Percentiles rank a stretch among this genome's conserved stretches.
Evolutionary conservation across 139 green algal species (phyloP).

Genomic region (Tetradesmus lagerheimii): DNA sequence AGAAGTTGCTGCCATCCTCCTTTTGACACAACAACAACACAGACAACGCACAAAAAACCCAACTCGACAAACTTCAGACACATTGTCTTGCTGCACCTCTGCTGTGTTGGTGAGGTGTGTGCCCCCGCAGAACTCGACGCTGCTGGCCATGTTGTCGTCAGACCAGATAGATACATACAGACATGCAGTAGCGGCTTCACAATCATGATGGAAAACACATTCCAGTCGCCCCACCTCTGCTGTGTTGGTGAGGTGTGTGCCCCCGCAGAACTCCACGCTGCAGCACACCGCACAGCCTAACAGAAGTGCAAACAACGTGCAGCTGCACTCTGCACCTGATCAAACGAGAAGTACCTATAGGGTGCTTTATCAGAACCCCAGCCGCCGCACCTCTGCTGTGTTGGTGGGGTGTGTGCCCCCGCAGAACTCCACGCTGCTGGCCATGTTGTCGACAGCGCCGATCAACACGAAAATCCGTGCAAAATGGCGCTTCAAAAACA

Average conservation of each 20-base stretch:
- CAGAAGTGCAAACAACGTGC: too few species aligned
- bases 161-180: too few species aligned
- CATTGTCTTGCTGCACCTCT: slow-evolving; percentile 57
- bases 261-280: slow-evolving; percentile 98
- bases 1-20: slow-evolving; percentile 58
- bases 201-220: too few species aligned
- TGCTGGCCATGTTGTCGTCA: slow-evolving; percentile 64
- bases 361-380: too few species aligned
- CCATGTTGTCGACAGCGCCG: slow-evolving; percentile 59
- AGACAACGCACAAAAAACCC: too few species aligned
- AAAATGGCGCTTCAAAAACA: too few species aligned
- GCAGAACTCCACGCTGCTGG: slow-evolving; percentile 95
- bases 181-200: not conserved
- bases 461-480: too few species aligned
- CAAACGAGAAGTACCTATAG: too few species aligned
- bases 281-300: slow-evolving; percentile 31
- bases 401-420: slow-evolving; percentile 95
- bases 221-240: slow-evolving; percentile 44
- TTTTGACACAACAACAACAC: too few species aligned
- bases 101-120: slow-evolving; percentile 94
- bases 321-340: too few species aligned
- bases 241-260: slow-evolving; percentile 95
- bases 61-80: too few species aligned
- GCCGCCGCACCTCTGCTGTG: slow-evolving; percentile 69
- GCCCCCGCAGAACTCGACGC: slow-evolving; percentile 98